Evolutionary conservation across 306 rosid species (phyloP), one percentile per base, ranked within the genome.

Genomic region (Fragaria iinumae): DNA sequence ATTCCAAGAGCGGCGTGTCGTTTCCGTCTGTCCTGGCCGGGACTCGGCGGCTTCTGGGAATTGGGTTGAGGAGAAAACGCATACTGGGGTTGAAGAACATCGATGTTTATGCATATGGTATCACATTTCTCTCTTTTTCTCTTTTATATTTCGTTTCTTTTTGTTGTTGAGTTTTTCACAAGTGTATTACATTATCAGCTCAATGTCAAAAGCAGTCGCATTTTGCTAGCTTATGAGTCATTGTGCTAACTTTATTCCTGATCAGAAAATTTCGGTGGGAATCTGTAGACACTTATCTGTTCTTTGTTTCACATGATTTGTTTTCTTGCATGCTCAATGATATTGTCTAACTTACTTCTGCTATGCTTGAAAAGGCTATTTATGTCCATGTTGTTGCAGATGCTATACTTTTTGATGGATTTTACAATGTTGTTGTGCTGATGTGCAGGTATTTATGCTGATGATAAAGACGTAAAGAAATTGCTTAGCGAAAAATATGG

Each of bases 81-180:
- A 12, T 95, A 48, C 81, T 95, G 47, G 98, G 97, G 13, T 77
- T 95, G 77, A 95, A 90, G 88, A 92, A 90, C 82, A 90, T 95
- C 77, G 89, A 92, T 80, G 96, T 95, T 59, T 95, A 95, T 73
- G 97, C 96, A 73, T 95, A 80, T 75, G 98, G 97, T 95, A 87
- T 67, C 49, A 2, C 86, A 32, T 73, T 67, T 53, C 41, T 29
- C 56, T 18, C 20, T 1, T 4, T 14, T 48, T 45, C 20, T 20
- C 5, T 50, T 69, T 21, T n/a, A 10, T 16, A 71, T 27, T 27
- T 73, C 12, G 44, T 8, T 56, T 25, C 49, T 69, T 59, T 50
- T 55, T 57, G 41, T 36, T 36, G 20, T 71, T 36, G 17, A 21
- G 16, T 12, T 62, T 74, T 63, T 38, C 41, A 38, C 8, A 38